phyloP scores from a whole-genome alignment of 78 protist genomes.

The Dictyostelium purpureum region DNA sequence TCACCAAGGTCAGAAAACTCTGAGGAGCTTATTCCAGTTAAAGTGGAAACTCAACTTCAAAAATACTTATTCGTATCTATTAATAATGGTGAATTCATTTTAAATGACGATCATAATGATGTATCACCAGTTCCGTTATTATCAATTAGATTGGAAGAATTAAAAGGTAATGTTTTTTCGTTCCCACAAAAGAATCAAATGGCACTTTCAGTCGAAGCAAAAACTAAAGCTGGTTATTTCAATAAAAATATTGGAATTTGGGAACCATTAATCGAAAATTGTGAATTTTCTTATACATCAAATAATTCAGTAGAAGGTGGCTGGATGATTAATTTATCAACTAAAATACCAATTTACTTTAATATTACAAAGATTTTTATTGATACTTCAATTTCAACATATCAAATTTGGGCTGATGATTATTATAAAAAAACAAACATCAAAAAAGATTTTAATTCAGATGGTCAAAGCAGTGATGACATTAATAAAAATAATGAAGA shows the following conservation, averaged over 20 bases:
- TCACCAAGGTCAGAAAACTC: neutral
- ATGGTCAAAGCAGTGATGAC: neutral
- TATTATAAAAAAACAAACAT: constrained; percentile 24
- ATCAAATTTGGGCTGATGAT: constrained; percentile 65
- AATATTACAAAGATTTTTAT: constrained; percentile 75
- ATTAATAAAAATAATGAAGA: neutral
- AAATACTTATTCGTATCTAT: constrained; percentile 6
- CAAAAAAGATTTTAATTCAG: neutral
- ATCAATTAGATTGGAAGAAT: neutral
- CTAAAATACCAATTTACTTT: constrained; percentile 37
- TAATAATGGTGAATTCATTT: constrained; percentile 28
- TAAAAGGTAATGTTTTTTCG: constrained; percentile 23
- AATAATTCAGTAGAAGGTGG: constrained; percentile 45
- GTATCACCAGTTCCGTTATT: neutral
- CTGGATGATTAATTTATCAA: constrained; percentile 20
- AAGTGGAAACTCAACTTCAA: neutral
- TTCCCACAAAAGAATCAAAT: constrained; percentile 35
- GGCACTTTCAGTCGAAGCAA: constrained; percentile 21
- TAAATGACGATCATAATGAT: constrained; percentile 25
- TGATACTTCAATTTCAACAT: constrained; percentile 70
- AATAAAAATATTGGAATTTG: constrained; percentile 72
- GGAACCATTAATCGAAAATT: constrained; percentile 81
- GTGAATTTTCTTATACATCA: constrained; percentile 44
- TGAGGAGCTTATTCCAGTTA: neutral
- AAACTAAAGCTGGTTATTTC: constrained; percentile 35